phyloP scores from a whole-genome alignment of 495 filamentous ascomycete genomes.

The Tricharina praecox region DNA sequence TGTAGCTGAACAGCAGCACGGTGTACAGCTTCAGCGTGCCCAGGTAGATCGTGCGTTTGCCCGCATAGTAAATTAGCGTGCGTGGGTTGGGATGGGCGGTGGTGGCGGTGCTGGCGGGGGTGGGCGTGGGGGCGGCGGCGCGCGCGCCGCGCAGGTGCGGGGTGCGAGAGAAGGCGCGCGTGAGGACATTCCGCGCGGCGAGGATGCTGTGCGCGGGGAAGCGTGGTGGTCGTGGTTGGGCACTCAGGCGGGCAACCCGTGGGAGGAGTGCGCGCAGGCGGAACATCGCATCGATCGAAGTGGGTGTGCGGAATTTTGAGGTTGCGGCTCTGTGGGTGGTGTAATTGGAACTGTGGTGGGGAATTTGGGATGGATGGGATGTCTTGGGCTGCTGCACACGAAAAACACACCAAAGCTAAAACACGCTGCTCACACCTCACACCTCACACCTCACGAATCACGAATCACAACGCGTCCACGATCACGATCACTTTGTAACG shows the following conservation, averaged over 20 bases:
- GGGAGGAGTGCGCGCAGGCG: background rate
- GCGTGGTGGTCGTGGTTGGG: background rate
- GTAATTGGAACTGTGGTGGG: no score
- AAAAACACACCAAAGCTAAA: no score
- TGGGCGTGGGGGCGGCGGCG: background rate
- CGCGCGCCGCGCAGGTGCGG: background rate
- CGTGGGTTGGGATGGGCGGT: background rate
- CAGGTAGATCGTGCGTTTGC: conserved; percentile 5
- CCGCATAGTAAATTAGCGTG: conserved; percentile 5
- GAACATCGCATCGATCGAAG: no score
- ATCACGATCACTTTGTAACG: no score
- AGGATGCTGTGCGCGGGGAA: background rate
- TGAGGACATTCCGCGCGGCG: background rate
- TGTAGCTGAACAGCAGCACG: conserved; percentile 2
- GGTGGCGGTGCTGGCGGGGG: background rate
- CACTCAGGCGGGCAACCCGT: background rate
- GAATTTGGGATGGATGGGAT: no score
- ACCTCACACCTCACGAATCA: no score
- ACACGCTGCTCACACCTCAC: no score
- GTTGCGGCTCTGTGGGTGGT: no score
- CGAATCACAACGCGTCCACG: no score
- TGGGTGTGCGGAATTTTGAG: no score
- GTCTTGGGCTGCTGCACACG: no score
- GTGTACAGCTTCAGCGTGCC: conserved; percentile 4
- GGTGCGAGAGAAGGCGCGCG: background rate